phyloP scores from a whole-genome alignment of 73 alveolate genomes.

The Tetrahymena borealis region DNA sequence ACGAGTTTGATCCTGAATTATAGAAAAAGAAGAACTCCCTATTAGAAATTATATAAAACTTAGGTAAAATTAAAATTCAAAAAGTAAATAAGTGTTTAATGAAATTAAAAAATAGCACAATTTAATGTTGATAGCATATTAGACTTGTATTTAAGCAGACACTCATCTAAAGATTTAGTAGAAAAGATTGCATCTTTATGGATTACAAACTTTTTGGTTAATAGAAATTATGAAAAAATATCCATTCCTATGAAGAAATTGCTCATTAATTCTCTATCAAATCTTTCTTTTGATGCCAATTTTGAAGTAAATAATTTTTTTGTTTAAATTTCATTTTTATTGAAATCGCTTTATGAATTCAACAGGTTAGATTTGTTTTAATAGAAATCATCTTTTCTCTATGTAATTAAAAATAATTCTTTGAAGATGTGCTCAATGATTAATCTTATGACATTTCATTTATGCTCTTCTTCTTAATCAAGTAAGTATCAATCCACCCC shows the following conservation, averaged over 20 bases:
- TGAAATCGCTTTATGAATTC: no score
- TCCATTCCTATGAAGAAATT: slow-evolving; percentile 27
- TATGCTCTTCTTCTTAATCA: slow-evolving; percentile 14
- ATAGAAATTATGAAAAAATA: slow-evolving; percentile 19
- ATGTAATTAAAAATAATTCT: slow-evolving; percentile 4
- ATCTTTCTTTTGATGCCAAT: slow-evolving; percentile 25
- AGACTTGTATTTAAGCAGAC: slow-evolving; percentile 25
- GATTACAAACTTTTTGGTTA: slow-evolving; percentile 20
- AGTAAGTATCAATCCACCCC: slow-evolving; percentile 34
- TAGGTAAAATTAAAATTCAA: background rate
- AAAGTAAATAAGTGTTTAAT: background rate
- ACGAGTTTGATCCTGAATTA: slow-evolving; percentile 32
- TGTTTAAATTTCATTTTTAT: background rate
- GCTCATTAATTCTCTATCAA: slow-evolving; percentile 8
- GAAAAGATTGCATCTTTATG: slow-evolving; percentile 38
- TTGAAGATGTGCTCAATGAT: slow-evolving; percentile 6
- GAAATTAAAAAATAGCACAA: background rate
- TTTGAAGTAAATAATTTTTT: background rate
- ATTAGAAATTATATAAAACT: slow-evolving; percentile 6
- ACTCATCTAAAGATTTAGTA: slow-evolving; percentile 9
- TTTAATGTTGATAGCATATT: slow-evolving; percentile 25
- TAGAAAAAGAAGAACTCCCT: slow-evolving; percentile 17
- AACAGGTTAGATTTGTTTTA: slow-evolving; percentile 19
- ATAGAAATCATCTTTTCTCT: slow-evolving; percentile 22
- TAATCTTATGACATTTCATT: slow-evolving; percentile 10